phyloP scores from a whole-genome alignment of 768 basidiomycete species.

The Harrya chromipes region DNA sequence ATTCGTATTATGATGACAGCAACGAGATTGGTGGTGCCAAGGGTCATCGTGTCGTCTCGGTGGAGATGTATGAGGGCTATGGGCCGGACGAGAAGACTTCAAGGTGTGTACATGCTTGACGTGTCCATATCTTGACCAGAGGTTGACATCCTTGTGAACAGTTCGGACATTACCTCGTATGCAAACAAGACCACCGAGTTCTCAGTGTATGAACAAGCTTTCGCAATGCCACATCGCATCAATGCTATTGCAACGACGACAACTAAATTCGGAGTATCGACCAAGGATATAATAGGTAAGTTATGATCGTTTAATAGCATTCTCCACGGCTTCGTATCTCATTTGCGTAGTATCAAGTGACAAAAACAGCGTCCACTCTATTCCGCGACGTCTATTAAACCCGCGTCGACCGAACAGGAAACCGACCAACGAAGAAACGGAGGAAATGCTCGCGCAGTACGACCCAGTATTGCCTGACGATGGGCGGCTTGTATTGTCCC shows the following conservation, averaged over 20 bases:
- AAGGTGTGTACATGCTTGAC: constrained; percentile 50
- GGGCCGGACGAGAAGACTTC: constrained; percentile 62
- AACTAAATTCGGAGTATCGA: constrained; percentile 86
- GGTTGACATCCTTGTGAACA: constrained; percentile 17
- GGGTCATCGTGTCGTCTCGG: constrained; percentile 71
- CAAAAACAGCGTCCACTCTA: constrained; percentile 68
- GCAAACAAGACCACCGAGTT: constrained; percentile 52
- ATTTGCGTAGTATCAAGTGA: constrained; percentile 64
- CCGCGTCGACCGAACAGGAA: constrained; percentile 81
- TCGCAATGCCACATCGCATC: constrained; percentile 64
- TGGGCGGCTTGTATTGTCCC: constrained; percentile 52
- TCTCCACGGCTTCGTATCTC: background rate
- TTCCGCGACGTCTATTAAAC: constrained; percentile 73
- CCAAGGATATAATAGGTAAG: constrained; percentile 83
- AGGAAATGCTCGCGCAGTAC: constrained; percentile 84
- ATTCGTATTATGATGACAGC: constrained; percentile 74
- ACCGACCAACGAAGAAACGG: constrained; percentile 71
- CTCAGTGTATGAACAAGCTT: constrained; percentile 65
- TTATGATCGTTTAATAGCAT: constrained; percentile 4
- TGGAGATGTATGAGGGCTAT: constrained; percentile 86
- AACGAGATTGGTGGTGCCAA: constrained; percentile 49
- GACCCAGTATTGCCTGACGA: constrained; percentile 78
- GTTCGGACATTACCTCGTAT: constrained; percentile 53
- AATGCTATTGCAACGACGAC: constrained; percentile 70
- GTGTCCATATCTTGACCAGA: constrained; percentile 11